These are phyloP conservation scores for Morella rubra DNA, from an alignment of 306 rosid species.

Conservation along the genomic window DNA sequence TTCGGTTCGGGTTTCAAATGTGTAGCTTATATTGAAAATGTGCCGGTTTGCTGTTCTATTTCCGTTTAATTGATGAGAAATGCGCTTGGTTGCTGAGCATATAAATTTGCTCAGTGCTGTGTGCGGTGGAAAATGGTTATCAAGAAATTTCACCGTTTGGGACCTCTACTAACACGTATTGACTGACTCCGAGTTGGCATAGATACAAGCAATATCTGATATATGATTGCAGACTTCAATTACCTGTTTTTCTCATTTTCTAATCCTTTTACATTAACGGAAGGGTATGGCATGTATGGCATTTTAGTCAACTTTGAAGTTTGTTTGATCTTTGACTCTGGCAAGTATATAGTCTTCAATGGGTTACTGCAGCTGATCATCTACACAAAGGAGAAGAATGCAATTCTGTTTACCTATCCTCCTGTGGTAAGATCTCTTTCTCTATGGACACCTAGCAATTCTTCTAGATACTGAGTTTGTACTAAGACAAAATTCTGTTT, in stretches of 20 bases:
- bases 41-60: background rate
- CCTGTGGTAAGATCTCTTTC: constrained; percentile 54
- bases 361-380: constrained; percentile 80
- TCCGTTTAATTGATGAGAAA: too few species aligned
- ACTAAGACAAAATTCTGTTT: background rate
- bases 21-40: background rate
- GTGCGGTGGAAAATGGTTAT: background rate
- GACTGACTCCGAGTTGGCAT: background rate
- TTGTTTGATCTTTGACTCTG: constrained; percentile 63
- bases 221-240: background rate
- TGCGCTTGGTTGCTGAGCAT: too few species aligned
- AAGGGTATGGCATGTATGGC: background rate
- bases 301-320: background rate
- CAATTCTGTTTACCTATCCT: constrained; percentile 86
- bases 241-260: background rate
- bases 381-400: constrained; percentile 85
- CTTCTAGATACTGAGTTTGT: background rate
- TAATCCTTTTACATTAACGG: background rate
- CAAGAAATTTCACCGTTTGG: background rate
- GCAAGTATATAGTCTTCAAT: constrained; percentile 79
- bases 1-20: background rate
- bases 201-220: too few species aligned
- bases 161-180: background rate
- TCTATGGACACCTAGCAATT: background rate
- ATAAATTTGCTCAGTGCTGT: background rate